Base-by-base conservation (phyloP, 768 basidiomycete genomes). In the Leccinum obscurum region DNA sequence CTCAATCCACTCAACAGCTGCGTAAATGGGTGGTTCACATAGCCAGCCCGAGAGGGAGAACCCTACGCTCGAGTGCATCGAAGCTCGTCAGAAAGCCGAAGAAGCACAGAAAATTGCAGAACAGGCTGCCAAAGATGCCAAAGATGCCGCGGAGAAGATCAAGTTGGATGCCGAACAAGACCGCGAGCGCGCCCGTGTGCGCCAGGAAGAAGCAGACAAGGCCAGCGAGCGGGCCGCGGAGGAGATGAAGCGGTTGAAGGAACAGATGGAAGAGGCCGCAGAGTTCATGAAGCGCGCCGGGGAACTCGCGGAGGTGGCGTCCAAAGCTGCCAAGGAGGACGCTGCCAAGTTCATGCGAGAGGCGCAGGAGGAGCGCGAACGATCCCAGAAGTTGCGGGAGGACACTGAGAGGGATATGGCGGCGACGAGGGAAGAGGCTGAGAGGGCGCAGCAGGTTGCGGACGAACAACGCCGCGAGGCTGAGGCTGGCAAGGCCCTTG, bases 21-120 rank as follows among this genome's bases (percentile, higher is more conserved):
- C 52, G 14, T 14, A 15, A 68, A 44, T 68, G 66, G 66, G 66
- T 2, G n/a, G 22, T 6, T 65, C 66, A 2, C 24, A 14, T 28
- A 28, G 28, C 28, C 28, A 28, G 1, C 46, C 46, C 46, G 46
- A 48, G 46, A 10, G 46, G 5, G 46, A 48, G 3, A 48, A 48
- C 4, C 46, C 46, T 3, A 48, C 46, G 46, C 22, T 20, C 20
- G 46, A 48, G 46, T 20, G 13, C 46, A 48, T 48, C 13, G 9
- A 48, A 48, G 46, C 46, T 48, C 46, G 46, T 10, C n/a, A 13
- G 20, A n/a, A 15, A 48, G 46, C 46, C 46, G 46, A 48, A 48
- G 4, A 22, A 8, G 46, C 46, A 20, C 46, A 48, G 46, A n/a
- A 11, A 22, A 1, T 13, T 3, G 46, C 46, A n/a, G 46, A 48